Base-by-base conservation (phyloP, 768 basidiomycete species). In the Coprinellus micaceus region DNA sequence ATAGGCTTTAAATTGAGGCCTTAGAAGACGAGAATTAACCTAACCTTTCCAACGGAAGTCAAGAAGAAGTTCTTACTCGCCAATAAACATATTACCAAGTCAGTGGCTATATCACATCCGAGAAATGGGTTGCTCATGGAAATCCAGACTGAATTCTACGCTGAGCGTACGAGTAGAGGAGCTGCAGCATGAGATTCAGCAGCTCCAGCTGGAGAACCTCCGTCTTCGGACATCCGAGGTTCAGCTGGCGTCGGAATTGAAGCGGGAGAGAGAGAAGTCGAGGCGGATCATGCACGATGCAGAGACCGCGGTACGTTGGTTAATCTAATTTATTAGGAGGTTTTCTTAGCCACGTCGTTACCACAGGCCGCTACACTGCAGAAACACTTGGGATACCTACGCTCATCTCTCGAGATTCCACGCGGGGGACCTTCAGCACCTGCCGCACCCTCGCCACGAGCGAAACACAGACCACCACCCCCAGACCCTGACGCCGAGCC, bases 11-110 rank as follows among this genome's bases (percentile, higher is more conserved):
- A 57, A 49, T 58, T 51, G 54, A 45, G 51, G 36, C 36, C 36
- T 58, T 56, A 57, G 53, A 58, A 57, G 58, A 53, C 56, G 67
- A 68, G 60, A 65, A 59, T 56, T 9, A 37, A 9, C 36, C 62
- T 66, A 57, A 67, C 63, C 64, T 65, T 77, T 70, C 70, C 49
- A 41, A n/a, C n/a, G n/a, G n/a, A 67, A 93, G 91, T 92, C 78
- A 92, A 92, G 85, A 91, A 90, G 84, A 92, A 91, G 75, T 92
- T 91, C 65, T 78, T 93, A 21, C 85, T 91, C 58, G 89, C 90
- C 56, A 93, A 93, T 74, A 92, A 91, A 72, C 91, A 92, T 72
- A 93, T 93, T 67, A 91, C 91, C 24, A 93, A 92, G 90, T 91
- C 63, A 37, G 81, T 69, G 17, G 21, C 36, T 56, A 28, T 47